Evolutionary conservation across 805 yeast species (phyloP).

Genomic region (Spathaspora arborariae): DNA sequence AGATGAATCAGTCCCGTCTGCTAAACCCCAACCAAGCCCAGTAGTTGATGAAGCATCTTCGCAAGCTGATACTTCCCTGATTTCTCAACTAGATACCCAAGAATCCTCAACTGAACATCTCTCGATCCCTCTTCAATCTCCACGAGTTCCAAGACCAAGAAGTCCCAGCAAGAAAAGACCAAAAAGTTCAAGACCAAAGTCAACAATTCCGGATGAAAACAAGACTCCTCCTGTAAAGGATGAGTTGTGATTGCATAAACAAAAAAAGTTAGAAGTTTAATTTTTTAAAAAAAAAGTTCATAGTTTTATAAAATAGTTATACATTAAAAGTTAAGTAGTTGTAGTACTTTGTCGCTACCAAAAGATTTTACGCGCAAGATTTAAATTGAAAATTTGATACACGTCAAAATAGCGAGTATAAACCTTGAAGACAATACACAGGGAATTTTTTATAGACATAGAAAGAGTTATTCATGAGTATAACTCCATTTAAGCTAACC

Average conservation of each 20-base stretch:
- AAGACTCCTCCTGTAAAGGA: conserved; percentile 7
- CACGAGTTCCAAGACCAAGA: neutral
- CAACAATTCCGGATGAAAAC: conserved; percentile 5
- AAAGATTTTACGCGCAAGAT: neutral
- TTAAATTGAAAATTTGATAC: neutral
- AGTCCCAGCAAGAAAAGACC: conserved; percentile 1
- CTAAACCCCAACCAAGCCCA: conserved; percentile 1
- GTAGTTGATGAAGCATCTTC: neutral
- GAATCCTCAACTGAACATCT: neutral
- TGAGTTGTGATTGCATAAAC: conserved; percentile 9
- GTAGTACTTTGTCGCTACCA: neutral
- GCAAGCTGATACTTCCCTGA: neutral
- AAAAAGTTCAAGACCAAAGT: conserved; percentile 11
- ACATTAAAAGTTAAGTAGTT: too few species aligned
- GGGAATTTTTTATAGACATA: neutral
- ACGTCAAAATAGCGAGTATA: neutral
- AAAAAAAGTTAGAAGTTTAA: neutral
- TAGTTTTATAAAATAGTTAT: too few species aligned
- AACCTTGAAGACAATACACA: neutral
- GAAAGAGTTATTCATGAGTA: conserved; percentile 8
- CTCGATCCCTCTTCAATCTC: neutral
- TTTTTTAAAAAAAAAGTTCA: neutral
- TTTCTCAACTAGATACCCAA: neutral
- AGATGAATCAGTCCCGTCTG: neutral
- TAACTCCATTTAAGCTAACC: conserved; percentile 12